A percentile compares a stretch with the other conserved stretches of the same genome.
These are phyloP conservation scores for Vaccinium vitisidaea DNA, from an alignment of 148 eudicot genomes.

Conservation along the genomic window DNA sequence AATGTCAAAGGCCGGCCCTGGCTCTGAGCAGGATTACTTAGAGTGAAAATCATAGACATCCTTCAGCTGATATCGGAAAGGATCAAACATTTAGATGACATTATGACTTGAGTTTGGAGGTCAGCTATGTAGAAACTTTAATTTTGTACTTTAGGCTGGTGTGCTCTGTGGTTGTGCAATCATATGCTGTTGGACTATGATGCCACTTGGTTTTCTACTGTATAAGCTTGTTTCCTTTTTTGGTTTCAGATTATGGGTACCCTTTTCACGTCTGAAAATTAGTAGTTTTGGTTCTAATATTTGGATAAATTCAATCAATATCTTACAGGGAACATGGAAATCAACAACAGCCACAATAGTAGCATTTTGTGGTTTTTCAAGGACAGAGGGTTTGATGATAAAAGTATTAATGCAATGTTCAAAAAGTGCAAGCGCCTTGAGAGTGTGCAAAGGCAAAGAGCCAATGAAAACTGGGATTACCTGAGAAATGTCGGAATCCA, in stretches of 20 bases:
- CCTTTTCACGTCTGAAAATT: neutral
- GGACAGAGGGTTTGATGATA: slow-evolving; percentile 88
- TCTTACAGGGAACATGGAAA: slow-evolving; percentile 60
- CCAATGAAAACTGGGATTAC: slow-evolving; percentile 81
- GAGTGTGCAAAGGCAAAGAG: slow-evolving; percentile 52
- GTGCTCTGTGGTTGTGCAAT: neutral
- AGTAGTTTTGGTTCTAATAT: neutral
- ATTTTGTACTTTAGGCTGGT: neutral
- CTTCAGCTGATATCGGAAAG: neutral
- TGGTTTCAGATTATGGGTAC: neutral
- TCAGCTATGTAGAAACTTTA: neutral
- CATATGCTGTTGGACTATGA: neutral
- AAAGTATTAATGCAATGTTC: slow-evolving; percentile 69
- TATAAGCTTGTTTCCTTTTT: neutral
- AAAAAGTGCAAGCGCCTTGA: slow-evolving; percentile 80
- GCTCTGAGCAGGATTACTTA: no score
- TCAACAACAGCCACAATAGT: slow-evolving; percentile 48
- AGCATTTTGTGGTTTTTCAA: slow-evolving; percentile 85
- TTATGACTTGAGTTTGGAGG: neutral
- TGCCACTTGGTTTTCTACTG: neutral
- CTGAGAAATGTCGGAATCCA: slow-evolving; percentile 79
- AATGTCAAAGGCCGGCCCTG: no score
- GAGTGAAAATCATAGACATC: no score
- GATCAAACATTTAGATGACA: neutral
- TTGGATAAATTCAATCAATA: neutral